Evolutionary conservation across 2,329 filamentous ascomycete species (phyloP).

Genomic region (Aspergillus ibericus): DNA sequence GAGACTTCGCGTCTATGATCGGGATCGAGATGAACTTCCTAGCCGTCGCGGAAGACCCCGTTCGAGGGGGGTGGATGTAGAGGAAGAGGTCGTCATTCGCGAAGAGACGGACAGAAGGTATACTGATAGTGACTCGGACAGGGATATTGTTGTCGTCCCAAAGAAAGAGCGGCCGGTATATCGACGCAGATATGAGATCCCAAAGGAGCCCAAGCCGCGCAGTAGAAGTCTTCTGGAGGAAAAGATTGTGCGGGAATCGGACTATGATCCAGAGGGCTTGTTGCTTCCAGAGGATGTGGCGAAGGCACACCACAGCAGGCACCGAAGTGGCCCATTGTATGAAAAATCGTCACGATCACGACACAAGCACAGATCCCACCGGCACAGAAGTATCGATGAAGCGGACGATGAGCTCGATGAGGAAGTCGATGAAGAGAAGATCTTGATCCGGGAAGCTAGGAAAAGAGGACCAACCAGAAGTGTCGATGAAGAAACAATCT

Average conservation of each 20-base stretch:
- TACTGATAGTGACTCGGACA: conserved; percentile 19
- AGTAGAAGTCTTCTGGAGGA: conserved; percentile 11
- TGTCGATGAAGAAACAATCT: conserved; percentile 43
- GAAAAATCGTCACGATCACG: conserved; percentile 8
- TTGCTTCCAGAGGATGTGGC: conserved; percentile 1
- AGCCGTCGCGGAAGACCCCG: conserved; percentile 4
- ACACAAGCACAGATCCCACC: conserved; percentile 14
- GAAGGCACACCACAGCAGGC: conserved; percentile 10
- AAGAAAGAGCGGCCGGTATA: conserved; percentile 10
- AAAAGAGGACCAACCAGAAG: conserved; percentile 20
- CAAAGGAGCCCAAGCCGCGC: conserved; percentile 8
- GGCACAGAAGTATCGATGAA: conserved; percentile 14
- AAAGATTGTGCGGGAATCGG: conserved; percentile 1
- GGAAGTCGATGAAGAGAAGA: conserved; percentile 31
- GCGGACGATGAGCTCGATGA: conserved; percentile 15
- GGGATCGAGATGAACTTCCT: not conserved
- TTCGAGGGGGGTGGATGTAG: conserved; percentile 4
- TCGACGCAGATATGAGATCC: conserved; percentile 2
- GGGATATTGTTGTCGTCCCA: conserved; percentile 3
- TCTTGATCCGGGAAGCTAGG: conserved; percentile 33
- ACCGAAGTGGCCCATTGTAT: conserved; percentile 6
- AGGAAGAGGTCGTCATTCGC: conserved; percentile 10
- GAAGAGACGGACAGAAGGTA: conserved; percentile 12
- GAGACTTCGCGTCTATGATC: not conserved
- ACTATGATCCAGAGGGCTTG: conserved; percentile 10